Evolutionary conservation across 306 rosid genomes (phyloP), one percentile per base, ranked within the genome.

Genomic region (Carpinus fangiana): DNA sequence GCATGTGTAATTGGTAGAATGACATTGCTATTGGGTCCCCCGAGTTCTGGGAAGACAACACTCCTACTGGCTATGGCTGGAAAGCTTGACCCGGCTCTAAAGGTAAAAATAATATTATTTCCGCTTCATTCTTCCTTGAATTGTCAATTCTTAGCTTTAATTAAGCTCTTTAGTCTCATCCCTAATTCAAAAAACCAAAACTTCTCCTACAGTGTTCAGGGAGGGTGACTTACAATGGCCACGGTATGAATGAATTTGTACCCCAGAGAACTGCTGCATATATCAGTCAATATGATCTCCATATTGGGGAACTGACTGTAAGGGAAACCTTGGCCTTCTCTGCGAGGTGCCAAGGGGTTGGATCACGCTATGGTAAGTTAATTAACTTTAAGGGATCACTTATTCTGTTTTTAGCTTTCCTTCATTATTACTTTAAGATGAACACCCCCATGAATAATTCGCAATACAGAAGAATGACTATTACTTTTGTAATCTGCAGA

Each of bases 11-110:
- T 81, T 18, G 76, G 82, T 7, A 54, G 96, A 81, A 86, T 92
- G 91, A 92, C 96, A 57, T 85, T 92, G 74, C 96, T 92, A 73
- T 73, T 92, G 85, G 98, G 97, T 18, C 91, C 98, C 71, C 98
- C 97, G 53, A 87, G 93, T 59, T 88, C 97, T 21, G 97, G 98
- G 21, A 94, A 90, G 70, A 94, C 97, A 26, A 90, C 97, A 10
- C 71, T 94, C 41, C 72, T 94, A 21, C 53, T 89, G 55, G 89
- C 94, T 53, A 82, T 94, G 73, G 88, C 97, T 11, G 96, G 96
- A 69, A 84, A 88, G 76, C 89, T 89, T 64, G 96, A 86, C 66
- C 59, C 88, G 14, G 86, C 79, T 74, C 79, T 92, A 21, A 84
- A 77, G 90, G 96, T 90, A 55, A 64, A 77, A 45, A 76, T 41